Conservation (phyloP, 2,329 filamentous ascomycete species). For the Calonectria pauciramosa region DNA sequence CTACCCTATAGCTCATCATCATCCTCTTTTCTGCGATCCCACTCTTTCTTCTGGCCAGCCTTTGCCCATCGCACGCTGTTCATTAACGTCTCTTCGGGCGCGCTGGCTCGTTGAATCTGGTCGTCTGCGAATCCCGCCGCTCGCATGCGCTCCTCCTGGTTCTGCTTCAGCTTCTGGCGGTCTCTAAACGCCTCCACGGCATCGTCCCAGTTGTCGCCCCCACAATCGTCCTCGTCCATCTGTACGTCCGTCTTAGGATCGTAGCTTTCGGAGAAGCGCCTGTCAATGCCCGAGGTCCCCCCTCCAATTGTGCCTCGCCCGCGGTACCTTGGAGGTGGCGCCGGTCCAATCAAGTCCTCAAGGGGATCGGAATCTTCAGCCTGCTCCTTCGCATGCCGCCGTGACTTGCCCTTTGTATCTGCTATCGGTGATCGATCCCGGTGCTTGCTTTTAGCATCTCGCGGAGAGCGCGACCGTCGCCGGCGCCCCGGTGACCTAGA, state of each 20-base stretch:
- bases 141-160: constrained; percentile 81
- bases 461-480: constrained; percentile 50
- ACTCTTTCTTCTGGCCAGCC: constrained; percentile 73
- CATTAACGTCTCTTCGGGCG: constrained; percentile 68
- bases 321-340: constrained; percentile 67
- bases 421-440: constrained; percentile 49
- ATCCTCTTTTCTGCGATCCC: constrained; percentile 68
- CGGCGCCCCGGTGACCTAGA: constrained; percentile 45
- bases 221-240: constrained; percentile 57
- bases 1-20: constrained; percentile 27
- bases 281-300: constrained; percentile 78
- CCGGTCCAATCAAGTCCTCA: constrained; percentile 83
- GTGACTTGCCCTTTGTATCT: constrained; percentile 31
- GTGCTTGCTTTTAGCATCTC: constrained; percentile 47
- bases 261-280: constrained; percentile 80
- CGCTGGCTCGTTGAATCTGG: constrained; percentile 74
- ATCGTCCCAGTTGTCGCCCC: constrained; percentile 81
- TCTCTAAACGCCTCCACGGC: constrained; percentile 84
- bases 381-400: constrained; percentile 16
- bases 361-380: constrained; percentile 74
- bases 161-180: constrained; percentile 81
- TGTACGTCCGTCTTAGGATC: constrained; percentile 70
- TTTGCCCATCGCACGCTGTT: constrained; percentile 82
- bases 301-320: constrained; percentile 78
- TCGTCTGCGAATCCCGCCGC: constrained; percentile 84